phyloP scores from a whole-genome alignment of 768 basidiomycete species.

The Lentinula edodes region DNA sequence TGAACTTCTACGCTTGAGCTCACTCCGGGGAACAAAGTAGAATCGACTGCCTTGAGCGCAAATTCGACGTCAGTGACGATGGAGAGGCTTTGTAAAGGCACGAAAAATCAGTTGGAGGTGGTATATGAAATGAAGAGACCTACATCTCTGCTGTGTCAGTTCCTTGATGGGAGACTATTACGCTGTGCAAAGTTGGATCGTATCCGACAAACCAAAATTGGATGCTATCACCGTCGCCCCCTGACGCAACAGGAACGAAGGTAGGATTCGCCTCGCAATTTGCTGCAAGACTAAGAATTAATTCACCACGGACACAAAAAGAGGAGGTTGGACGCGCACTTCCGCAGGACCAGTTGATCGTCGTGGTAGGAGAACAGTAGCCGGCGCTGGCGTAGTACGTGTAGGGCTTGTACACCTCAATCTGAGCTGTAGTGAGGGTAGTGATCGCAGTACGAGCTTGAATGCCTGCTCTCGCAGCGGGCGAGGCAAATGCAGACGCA shows the following conservation, averaged over 20 bases:
- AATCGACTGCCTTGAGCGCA: conserved; percentile 24
- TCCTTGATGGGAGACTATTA: conserved; percentile 34
- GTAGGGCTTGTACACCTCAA: conserved; percentile 25
- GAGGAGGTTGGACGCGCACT: conserved; percentile 16
- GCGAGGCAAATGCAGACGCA: background rate
- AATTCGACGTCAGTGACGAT: conserved; percentile 38
- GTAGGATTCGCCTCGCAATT: conserved; percentile 36
- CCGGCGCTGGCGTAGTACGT: conserved; percentile 26
- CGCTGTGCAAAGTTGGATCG: conserved; percentile 27
- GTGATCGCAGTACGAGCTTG: background rate
- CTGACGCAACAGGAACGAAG: conserved; percentile 40
- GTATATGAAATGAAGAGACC: background rate
- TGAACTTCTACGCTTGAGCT: conserved; percentile 36
- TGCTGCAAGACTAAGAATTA: conserved; percentile 2
- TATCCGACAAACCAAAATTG: conserved; percentile 56
- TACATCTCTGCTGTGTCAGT: conserved; percentile 25
- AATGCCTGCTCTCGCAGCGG: background rate
- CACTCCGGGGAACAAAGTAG: conserved; percentile 46
- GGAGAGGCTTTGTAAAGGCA: conserved; percentile 13
- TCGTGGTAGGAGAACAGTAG: conserved; percentile 28
- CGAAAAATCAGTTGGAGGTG: too few species aligned
- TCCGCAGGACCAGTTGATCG: conserved; percentile 37
- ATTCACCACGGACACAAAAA: background rate
- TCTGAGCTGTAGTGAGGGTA: conserved; percentile 14
- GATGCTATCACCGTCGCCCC: conserved; percentile 34